Evolutionary conservation across 1,139 yeast species (phyloP).

Genomic region (Suhomyces guaymorum): DNA sequence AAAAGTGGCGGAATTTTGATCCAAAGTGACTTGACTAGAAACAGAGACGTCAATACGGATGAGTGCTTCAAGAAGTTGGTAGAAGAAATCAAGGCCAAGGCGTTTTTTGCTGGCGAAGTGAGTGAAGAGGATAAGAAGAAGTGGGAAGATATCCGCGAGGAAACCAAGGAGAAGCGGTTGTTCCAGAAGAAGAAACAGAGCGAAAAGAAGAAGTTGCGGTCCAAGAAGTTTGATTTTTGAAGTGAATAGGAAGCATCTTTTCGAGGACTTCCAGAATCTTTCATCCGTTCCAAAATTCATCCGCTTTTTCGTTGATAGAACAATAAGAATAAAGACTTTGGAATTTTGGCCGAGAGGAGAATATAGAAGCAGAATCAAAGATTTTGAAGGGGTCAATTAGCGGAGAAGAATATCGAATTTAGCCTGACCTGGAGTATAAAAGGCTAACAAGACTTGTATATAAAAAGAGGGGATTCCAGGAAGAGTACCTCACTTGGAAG

Average conservation of each 20-base stretch:
- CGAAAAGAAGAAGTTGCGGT: slow-evolving; percentile 55
- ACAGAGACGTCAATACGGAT: slow-evolving; percentile 56
- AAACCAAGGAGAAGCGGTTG: slow-evolving; percentile 51
- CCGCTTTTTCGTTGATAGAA: too few species aligned
- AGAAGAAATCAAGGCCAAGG: slow-evolving; percentile 49
- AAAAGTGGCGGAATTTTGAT: slow-evolving; percentile 59
- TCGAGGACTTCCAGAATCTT: too few species aligned
- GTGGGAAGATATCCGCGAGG: slow-evolving; percentile 55
- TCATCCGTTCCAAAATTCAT: too few species aligned
- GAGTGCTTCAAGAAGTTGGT: slow-evolving; percentile 63
- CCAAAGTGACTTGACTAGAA: slow-evolving; percentile 62
- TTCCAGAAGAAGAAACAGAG: slow-evolving; percentile 53
- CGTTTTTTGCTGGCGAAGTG: slow-evolving; percentile 52
- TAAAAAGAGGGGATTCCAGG: too few species aligned
- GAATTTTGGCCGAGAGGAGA: too few species aligned
- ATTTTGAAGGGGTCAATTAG: too few species aligned
- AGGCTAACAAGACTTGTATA: too few species aligned
- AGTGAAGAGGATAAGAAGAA: slow-evolving; percentile 48
- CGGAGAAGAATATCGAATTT: too few species aligned
- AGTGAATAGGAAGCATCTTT: background rate
- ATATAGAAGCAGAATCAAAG: too few species aligned
- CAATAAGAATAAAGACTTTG: too few species aligned
- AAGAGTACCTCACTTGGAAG: too few species aligned
- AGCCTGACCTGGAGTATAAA: too few species aligned
- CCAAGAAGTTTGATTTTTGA: slow-evolving; percentile 35